Conservation (phyloP, 805 yeast species). For the Saccharomycopsis sp. region DNA sequence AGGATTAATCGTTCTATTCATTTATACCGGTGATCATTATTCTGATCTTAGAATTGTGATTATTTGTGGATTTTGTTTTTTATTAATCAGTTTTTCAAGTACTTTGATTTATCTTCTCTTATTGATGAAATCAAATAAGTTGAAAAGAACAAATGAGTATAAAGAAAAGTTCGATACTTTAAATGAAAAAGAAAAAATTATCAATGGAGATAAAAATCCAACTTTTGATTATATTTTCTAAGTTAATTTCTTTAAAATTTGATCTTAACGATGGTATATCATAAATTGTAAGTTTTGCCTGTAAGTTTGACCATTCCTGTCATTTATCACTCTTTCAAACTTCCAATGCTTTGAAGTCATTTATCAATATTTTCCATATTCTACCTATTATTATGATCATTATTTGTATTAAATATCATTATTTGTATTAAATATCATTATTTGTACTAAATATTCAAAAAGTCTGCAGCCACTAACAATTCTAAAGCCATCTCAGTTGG, state of each 20-base stretch:
- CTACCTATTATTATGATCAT: too few species aligned
- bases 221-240: conserved; percentile 13
- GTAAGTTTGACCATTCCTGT: too few species aligned
- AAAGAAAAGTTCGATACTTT: not conserved
- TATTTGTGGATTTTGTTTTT: conserved; percentile 2
- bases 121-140: too few species aligned
- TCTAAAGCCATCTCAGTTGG: conserved; percentile 95
- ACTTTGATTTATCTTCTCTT: too few species aligned
- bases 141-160: not conserved
- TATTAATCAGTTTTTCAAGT: not conserved
- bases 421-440: too few species aligned
- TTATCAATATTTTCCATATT: too few species aligned
- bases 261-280: too few species aligned
- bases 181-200: conserved; percentile 12
- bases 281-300: too few species aligned
- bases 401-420: too few species aligned
- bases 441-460: conserved; percentile 48
- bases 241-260: too few species aligned
- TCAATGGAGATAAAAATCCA: conserved; percentile 15
- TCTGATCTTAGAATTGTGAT: conserved; percentile 13
- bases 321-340: too few species aligned
- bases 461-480: conserved; percentile 87
- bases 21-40: conserved; percentile 13
- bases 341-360: too few species aligned
- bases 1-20: conserved; percentile 26